Base-by-base conservation (phyloP, 1,284 basidiomycete genomes). In the Sanguinoderma infundibulare region DNA sequence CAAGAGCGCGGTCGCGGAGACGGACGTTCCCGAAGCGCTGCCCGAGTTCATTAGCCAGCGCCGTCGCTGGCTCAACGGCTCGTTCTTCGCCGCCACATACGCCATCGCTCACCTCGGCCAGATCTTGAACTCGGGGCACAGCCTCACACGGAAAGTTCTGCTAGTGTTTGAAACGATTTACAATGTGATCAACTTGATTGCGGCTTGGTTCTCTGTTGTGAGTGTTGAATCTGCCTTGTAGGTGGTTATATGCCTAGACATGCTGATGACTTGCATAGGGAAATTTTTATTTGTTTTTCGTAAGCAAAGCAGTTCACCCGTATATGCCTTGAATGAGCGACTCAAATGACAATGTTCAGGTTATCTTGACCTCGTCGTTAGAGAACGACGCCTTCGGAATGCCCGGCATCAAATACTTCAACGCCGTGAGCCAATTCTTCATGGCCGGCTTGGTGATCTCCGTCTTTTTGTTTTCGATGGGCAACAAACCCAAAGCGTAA, bases 201-300 rank as follows among this genome's bases (percentile, higher is more conserved):
- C 98, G 72, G 85, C 95, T 30, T 99, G 97, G 97, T 98, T 98
- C 75, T 89, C 86, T 50, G 85, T 96, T 55, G 92, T 92, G 70
- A 81, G 89, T 82, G 24, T 14, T 9, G 53, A 52, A 9, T 15
- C 5, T 49, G 15, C 32, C 5, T 28, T 9, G 36, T 34, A 38
- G 17, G 17, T 55, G 30, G 12, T 12, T 44, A 22, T n/a, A 51
- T n/a, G 17, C 24, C 17, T 17, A 15, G 35, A 36, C 14, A 2
- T 10, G 22, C 28, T 54, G n/a, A 22, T 26, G 8, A 35, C 12
- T 26, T 22, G 34, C 9, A n/a, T 59, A 92, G 87, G 96, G 93
- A 22, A 98, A 98, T 73, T 98, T 95, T 74, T 98, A 95, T 79
- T 82, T 98, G 56, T 98, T 98, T 78, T 98, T 98, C 77, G 94